Percentiles rank a stretch among this genome's conserved stretches.
Conservation (phyloP, 2,329 filamentous ascomycete genomes). For the Neofusicoccum umdonicola region DNA sequence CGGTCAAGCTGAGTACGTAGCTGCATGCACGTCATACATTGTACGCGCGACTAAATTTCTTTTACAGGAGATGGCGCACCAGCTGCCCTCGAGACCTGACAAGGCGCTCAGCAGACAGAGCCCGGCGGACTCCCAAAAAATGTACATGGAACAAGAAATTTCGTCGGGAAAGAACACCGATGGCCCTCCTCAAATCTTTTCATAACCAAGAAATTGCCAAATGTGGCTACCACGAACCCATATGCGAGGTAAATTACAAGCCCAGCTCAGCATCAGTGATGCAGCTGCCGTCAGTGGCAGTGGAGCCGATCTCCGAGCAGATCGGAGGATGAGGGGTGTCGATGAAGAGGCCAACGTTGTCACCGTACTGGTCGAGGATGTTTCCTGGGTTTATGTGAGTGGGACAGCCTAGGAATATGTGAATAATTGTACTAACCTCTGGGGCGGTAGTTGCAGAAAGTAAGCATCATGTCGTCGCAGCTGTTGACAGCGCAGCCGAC, state of each 20-base stretch:
- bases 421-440: conserved; percentile 54
- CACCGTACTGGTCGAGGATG: conserved; percentile 51
- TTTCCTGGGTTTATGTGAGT: conserved; percentile 49
- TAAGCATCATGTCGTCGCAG: conserved; percentile 45
- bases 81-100: background rate
- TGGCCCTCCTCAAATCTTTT: background rate
- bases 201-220: background rate
- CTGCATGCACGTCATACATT: conserved; percentile 4
- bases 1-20: background rate
- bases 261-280: conserved; percentile 13
- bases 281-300: conserved; percentile 8
- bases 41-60: conserved; percentile 1
- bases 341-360: conserved; percentile 44
- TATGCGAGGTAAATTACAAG: background rate
- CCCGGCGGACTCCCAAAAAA: background rate
- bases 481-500: conserved; percentile 36
- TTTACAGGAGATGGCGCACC: background rate
- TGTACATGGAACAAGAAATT: conserved; percentile 6
- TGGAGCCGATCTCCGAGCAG: conserved; percentile 10
- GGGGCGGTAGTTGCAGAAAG: conserved; percentile 83
- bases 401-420: background rate
- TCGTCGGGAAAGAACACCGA: background rate
- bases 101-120: background rate
- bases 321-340: background rate
- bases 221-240: background rate